Evolutionary conservation across 83 land plant species (phyloP), one percentile per base, ranked within the genome.

Genomic region (Thuja plicata): DNA sequence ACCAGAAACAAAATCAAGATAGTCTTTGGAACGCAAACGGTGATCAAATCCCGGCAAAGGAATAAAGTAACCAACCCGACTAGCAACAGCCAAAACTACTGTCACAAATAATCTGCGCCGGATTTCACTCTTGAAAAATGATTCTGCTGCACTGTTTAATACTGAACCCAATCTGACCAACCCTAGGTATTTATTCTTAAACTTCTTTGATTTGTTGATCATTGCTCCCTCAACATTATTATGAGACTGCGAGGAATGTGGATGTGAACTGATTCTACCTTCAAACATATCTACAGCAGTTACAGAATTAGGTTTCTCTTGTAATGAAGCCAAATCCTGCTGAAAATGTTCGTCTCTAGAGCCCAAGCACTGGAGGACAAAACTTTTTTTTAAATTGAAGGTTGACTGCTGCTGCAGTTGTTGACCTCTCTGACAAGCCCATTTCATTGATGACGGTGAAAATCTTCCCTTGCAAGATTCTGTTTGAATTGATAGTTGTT

Each of bases 31-130:
- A 55, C 95, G 92, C 91, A 93, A 74, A 60, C 95, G 90, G 82
- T 95, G 91, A 92, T 96, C 96, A 94, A 94, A 96, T 24, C 97
- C 97, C 24, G 97, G 97, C 32, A 96, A 85, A 55, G 97, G 97
- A 87, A 96, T 90, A 82, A 93, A 96, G 80, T 96, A 94, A 16
- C 97, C 97, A 89, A 93, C 52, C 9, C 97, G 93, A 52, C 97
- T 93, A 0, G 93, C 86, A 6, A 95, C 87, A 35, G 95, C 80
- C 57, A 96, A 73, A 74, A 90, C 90, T 34, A 95, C 94, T 9
- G 97, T 96, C 81, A 96, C 94, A 90, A 92, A 94, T 45, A 94
- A 60, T 90, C 97, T 88, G 40, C 97, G 87, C 24, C 97, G 90
- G 70, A 96, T 94, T 89, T 96, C 97, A 93, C 97, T 95, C 88